Evolutionary conservation across 2,329 filamentous ascomycete genomes (phyloP).

Genomic region (Colletotrichum higginsianum): DNA sequence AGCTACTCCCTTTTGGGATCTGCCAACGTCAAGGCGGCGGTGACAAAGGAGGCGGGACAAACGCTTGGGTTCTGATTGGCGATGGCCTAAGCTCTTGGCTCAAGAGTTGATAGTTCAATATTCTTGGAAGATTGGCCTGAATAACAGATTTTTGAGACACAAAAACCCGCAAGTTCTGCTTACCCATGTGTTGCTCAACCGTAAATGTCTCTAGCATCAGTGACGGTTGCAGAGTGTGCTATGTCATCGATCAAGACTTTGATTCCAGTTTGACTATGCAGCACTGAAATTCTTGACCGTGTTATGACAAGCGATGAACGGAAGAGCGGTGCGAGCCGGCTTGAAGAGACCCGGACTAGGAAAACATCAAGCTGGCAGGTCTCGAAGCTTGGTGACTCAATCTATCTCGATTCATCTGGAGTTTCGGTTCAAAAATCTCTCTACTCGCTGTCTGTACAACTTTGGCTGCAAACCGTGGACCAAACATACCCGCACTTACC

Average conservation of each 20-base stretch:
- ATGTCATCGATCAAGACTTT: too few relatives aligned
- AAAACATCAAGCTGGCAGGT: neutral
- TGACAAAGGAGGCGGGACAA: constrained; percentile 54
- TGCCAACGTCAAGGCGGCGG: constrained; percentile 56
- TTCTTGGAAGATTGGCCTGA: too few relatives aligned
- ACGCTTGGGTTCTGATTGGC: constrained; percentile 44
- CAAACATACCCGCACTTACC: neutral
- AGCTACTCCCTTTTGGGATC: constrained; percentile 58
- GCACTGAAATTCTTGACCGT: too few relatives aligned
- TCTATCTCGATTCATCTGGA: neutral
- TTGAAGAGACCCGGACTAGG: too few relatives aligned
- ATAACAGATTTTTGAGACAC: too few relatives aligned
- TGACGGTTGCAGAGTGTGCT: too few relatives aligned
- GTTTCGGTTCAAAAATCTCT: neutral
- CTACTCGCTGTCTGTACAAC: neutral
- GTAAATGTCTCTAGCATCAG: too few relatives aligned
- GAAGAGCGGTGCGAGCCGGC: neutral
- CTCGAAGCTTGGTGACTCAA: neutral
- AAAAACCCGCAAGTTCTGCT: too few relatives aligned
- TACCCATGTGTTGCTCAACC: too few relatives aligned
- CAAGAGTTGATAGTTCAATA: too few relatives aligned
- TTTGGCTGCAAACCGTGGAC: neutral
- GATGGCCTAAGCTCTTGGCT: neutral
- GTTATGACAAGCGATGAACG: too few relatives aligned
- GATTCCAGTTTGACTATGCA: too few relatives aligned